Conservation (phyloP, 192 early-diverging fungal species). For the Jimgerdemannia lactiflua region DNA sequence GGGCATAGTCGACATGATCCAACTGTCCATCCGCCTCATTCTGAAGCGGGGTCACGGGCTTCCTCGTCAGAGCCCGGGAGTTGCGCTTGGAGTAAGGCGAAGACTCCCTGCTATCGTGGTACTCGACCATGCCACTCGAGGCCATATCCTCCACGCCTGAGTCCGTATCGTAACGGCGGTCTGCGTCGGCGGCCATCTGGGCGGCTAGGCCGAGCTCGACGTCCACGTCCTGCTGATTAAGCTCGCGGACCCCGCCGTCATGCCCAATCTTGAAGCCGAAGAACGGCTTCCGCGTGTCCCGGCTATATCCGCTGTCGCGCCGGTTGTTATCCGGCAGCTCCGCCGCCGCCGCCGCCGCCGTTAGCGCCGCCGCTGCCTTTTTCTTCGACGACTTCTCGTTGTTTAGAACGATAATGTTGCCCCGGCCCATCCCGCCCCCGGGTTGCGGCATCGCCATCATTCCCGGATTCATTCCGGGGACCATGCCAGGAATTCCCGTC, state of each 20-base stretch:
- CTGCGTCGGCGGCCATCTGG: neutral
- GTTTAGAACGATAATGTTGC: constrained; percentile 18
- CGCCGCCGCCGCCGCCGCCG: no score
- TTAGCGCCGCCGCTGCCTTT: neutral
- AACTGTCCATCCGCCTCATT: neutral
- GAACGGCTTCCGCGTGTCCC: constrained; percentile 2
- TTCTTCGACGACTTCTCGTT: constrained; percentile 13
- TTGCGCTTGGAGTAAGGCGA: neutral
- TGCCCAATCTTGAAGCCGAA: constrained; percentile 17
- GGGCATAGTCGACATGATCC: neutral
- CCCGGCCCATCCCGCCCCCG: neutral
- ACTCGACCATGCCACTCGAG: neutral
- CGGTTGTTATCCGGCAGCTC: neutral
- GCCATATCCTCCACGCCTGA: neutral
- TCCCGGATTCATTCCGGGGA: constrained; percentile 4
- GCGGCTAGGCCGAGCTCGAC: constrained; percentile 7
- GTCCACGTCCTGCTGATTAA: constrained; percentile 8
- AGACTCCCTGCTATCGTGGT: neutral
- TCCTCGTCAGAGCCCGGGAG: neutral
- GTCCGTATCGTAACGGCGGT: neutral
- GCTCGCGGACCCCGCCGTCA: constrained; percentile 11
- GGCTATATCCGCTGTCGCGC: constrained; percentile 1
- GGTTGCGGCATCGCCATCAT: constrained; percentile 6
- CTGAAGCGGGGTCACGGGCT: neutral
- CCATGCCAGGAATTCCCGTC: no score